These are phyloP conservation scores for Medicago truncatula DNA, from an alignment of 306 rosid genomes.

Conservation along the genomic window DNA sequence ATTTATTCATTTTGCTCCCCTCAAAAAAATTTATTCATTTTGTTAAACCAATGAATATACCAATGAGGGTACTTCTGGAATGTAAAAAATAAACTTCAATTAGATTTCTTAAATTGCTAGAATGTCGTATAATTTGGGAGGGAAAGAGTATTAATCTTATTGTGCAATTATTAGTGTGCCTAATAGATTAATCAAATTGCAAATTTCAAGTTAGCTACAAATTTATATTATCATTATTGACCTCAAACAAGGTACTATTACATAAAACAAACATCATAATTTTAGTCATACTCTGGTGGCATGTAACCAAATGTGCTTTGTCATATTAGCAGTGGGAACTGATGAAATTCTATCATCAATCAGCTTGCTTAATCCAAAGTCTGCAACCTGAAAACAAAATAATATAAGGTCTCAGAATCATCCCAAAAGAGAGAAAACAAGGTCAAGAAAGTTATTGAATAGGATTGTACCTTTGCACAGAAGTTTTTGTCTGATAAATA, in stretches of 20 bases:
- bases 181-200: neutral
- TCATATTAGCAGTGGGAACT: constrained; percentile 60
- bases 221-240: neutral
- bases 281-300: constrained; percentile 87
- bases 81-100: too few species aligned
- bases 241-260: neutral
- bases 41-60: too few species aligned
- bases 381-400: constrained; percentile 74
- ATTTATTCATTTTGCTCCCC: too few species aligned
- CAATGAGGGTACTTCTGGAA: too few species aligned
- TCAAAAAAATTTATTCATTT: too few species aligned
- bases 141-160: too few species aligned
- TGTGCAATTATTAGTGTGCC: neutral
- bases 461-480: constrained; percentile 59
- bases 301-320: constrained; percentile 93
- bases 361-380: constrained; percentile 85
- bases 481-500: constrained; percentile 75
- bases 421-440: neutral
- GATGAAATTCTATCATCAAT: constrained; percentile 75
- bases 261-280: neutral
- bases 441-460: neutral
- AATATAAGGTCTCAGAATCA: neutral
- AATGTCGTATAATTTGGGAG: too few species aligned
- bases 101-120: too few species aligned
- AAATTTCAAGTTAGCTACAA: neutral